phyloP scores from a whole-genome alignment of 345 rosid species.

The Brassica nigra region DNA sequence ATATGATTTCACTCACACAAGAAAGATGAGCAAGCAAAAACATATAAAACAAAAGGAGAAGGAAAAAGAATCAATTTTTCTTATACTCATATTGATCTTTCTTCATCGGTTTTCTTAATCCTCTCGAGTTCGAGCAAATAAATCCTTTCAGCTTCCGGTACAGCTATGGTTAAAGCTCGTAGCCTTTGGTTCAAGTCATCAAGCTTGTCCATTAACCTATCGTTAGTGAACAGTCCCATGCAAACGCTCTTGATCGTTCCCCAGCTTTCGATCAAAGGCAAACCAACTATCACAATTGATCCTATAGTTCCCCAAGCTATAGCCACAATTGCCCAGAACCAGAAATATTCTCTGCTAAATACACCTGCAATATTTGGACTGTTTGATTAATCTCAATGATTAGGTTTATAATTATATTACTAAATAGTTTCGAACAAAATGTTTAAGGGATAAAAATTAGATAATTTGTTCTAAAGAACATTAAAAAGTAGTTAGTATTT shows the following conservation, averaged over 20 bases:
- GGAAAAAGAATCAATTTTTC: neutral
- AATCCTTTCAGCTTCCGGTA: constrained; percentile 70
- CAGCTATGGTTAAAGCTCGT: constrained; percentile 51
- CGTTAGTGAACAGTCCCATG: constrained; percentile 80
- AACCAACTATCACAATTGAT: constrained; percentile 61
- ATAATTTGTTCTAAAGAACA: neutral
- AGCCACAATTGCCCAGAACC: constrained; percentile 85
- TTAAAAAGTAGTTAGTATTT: neutral
- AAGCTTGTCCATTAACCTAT: constrained; percentile 60
- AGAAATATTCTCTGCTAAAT: constrained; percentile 74
- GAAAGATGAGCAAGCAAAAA: constrained; percentile 4
- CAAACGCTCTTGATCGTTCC: constrained; percentile 58
- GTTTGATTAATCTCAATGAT: neutral
- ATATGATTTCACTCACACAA: constrained; percentile 13
- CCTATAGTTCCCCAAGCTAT: constrained; percentile 90
- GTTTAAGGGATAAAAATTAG: neutral
- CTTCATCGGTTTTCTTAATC: constrained; percentile 40
- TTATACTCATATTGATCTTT: neutral
- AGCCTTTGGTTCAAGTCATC: constrained; percentile 62
- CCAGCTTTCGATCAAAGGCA: constrained; percentile 85
- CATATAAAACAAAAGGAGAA: constrained; percentile 6
- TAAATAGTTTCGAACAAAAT: neutral
- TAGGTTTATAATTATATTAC: neutral
- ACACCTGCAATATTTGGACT: constrained; percentile 20
- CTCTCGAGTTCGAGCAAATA: constrained; percentile 64